Conservation (phyloP, 2,329 filamentous ascomycete species). For the Penicillium sp. region DNA sequence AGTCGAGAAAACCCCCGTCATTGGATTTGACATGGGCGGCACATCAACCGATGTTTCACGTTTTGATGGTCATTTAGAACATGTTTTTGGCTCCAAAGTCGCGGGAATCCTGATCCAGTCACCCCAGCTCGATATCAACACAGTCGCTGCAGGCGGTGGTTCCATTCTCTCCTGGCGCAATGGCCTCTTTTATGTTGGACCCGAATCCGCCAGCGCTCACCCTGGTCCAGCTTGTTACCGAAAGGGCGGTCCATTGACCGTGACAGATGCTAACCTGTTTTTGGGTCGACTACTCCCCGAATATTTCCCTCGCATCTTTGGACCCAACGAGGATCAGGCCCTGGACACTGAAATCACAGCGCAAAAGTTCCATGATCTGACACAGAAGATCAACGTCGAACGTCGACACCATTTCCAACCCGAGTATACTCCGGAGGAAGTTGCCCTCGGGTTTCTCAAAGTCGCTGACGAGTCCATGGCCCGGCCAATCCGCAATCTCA, state of each 20-base stretch:
- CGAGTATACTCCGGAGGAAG: slow-evolving; percentile 70
- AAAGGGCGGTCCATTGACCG: slow-evolving; percentile 86
- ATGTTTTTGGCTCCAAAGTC: slow-evolving; percentile 92
- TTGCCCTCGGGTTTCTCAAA: slow-evolving; percentile 47
- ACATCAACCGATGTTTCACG: slow-evolving; percentile 88
- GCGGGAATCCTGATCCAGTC: slow-evolving; percentile 94
- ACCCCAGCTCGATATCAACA: slow-evolving; percentile 92
- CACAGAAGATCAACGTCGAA: slow-evolving; percentile 78
- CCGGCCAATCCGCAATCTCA: slow-evolving; percentile 84
- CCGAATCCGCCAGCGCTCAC: slow-evolving; percentile 88
- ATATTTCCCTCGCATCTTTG: slow-evolving; percentile 96
- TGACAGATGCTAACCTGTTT: slow-evolving; percentile 90
- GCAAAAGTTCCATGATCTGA: slow-evolving; percentile 74
- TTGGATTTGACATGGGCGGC: slow-evolving; percentile 95
- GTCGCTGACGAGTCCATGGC: slow-evolving; percentile 51
- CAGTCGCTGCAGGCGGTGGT: slow-evolving; percentile 82
- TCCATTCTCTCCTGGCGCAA: slow-evolving; percentile 79
- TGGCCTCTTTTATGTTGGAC: slow-evolving; percentile 88
- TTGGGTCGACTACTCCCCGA: slow-evolving; percentile 84
- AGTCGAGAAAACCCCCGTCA: slow-evolving; percentile 79
- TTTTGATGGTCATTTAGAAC: slow-evolving; percentile 86
- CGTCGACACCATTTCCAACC: slow-evolving; percentile 49
- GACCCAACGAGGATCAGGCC: slow-evolving; percentile 82
- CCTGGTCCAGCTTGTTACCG: slow-evolving; percentile 91
- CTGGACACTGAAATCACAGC: slow-evolving; percentile 77